Base-by-base conservation (phyloP, 106 monocot species). In the Agapanthus africanus region DNA sequence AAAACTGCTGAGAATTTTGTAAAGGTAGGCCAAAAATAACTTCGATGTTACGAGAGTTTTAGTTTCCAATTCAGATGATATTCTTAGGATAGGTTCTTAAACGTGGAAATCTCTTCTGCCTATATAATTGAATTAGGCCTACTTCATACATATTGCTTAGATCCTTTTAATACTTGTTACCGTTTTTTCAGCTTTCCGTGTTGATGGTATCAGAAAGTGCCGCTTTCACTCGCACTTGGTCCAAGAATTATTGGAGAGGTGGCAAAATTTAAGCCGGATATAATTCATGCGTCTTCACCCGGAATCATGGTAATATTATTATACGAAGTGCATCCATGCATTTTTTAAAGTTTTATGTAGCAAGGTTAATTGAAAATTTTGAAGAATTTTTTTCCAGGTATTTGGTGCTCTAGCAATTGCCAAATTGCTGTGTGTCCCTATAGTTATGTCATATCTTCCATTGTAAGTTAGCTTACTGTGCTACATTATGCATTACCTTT, bases 381-480 rank as follows among this genome's bases (percentile, higher is more conserved):
- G 21, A 33, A 23, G 14, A 57, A 40, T 38, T 25, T 68, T 72
- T 75, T 76, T 82, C n/a, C 84, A 99, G 92, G 87, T 90, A n/a
- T 93, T 99, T 85, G 97, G 97, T 71, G 97, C 92, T 59, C 89
- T 93, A 40, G 66, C 73, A 73, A 93, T 93, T 54, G 92, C 92
- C 19, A 99, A 99, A 68, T 56, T 99, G 71, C 84, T 99, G 6
- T 90, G 73, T 44, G 84, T 87, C 37, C 97, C 97, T 19, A 70
- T 99, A 60, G 92, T 92, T 4, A 84, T 99, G 97, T 99, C 97
- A 22, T 99, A 92, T 82, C 92, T 99, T 70, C 92, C 97, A 69
- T 73, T 84, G 92, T 93, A 47, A 92, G 92, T 80, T 30, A 8
- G 32, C 50, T n/a, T n/a, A n/a, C n/a, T n/a, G n/a, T n/a, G n/a